These are phyloP conservation scores for Citrus hindsii DNA, from an alignment of 345 rosid species.

Conservation along the genomic window DNA sequence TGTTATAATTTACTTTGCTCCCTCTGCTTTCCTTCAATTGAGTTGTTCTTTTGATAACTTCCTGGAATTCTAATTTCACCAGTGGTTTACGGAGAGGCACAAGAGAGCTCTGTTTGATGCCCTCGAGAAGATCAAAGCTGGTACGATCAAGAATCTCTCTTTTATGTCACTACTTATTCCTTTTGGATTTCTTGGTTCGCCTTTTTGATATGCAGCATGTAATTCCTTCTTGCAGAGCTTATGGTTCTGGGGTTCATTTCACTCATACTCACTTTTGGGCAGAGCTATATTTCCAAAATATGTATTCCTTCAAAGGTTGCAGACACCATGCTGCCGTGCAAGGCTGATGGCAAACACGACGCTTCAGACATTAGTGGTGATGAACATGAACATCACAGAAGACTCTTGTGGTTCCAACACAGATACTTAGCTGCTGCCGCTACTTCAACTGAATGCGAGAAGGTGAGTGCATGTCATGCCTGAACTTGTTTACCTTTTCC, in stretches of 20 bases:
- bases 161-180: not conserved
- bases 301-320: constrained; percentile 66
- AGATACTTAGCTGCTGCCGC: constrained; percentile 43
- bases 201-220: not conserved
- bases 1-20: not conserved
- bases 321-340: constrained; percentile 72
- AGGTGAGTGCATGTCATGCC: constrained; percentile 35
- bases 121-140: constrained; percentile 84
- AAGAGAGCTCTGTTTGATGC: constrained; percentile 85
- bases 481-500: not conserved
- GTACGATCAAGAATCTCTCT: constrained; percentile 25
- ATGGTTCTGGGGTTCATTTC: constrained; percentile 97
- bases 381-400: constrained; percentile 45
- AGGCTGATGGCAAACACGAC: constrained; percentile 8
- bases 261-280: constrained; percentile 71
- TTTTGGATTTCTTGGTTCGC: not conserved
- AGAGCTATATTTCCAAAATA: constrained; percentile 51
- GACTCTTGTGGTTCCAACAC: constrained; percentile 53
- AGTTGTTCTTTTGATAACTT: not conserved
- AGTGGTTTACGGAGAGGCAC: constrained; percentile 77
- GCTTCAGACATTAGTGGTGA: constrained; percentile 8
- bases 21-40: not conserved
- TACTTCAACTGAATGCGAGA: constrained; percentile 37
- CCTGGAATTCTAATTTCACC: constrained; percentile 8
- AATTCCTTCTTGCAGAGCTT: constrained; percentile 55